Base-by-base conservation (phyloP, 371 early-diverging fungal genomes). In the Choanephora cucurbitarum region DNA sequence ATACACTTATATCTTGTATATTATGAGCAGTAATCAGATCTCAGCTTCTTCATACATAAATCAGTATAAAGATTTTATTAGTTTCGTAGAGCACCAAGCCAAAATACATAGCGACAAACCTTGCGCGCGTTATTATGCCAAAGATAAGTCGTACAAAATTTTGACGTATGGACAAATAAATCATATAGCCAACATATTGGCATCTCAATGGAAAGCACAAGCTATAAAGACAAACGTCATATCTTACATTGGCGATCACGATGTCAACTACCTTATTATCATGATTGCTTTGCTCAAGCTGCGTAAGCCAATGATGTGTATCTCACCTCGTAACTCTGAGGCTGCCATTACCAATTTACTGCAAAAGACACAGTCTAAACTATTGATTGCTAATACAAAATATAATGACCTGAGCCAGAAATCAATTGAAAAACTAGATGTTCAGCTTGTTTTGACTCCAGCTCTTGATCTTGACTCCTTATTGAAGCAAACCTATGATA, bases 261-360 rank as follows among this genome's bases (percentile, higher is more conserved):
- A 50, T 0, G 28, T 60, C 4, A 6, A 45, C 21, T 70, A 66
- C 43, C 9, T 67, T 0, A 40, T 76, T 6, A 14, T 47, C 11
- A 32, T 62, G 33, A 11, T 72, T 1, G 73, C 73, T 4, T 24
- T 72, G 3, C 31, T 64, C 0, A 70, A 72, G 13, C 37, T 72
- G 1, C 61, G 58, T 1, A 13, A 50, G 5, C 49, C 55, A 0
- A 6, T 68, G 9, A n/a, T 72, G 21, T 15, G 47, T 7, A 44
- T 76, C 0, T 72, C 73, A 0, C 56, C 73, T n/a, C 63, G 70
- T 10, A 76, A 76, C 22, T 70, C 73, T 1, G 53, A 60, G 23
- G 49, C 63, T 18, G 66, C 66, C 9, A 52, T 57, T 6, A 49
- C 49, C 1, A 24, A 67, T 32, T 40, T 76, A 0, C 22, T 72